A percentile compares a stretch with the other conserved stretches of the same genome.
Evolutionary conservation across 306 rosid species (phyloP).

Genomic region (Cucurbita ficifolia): DNA sequence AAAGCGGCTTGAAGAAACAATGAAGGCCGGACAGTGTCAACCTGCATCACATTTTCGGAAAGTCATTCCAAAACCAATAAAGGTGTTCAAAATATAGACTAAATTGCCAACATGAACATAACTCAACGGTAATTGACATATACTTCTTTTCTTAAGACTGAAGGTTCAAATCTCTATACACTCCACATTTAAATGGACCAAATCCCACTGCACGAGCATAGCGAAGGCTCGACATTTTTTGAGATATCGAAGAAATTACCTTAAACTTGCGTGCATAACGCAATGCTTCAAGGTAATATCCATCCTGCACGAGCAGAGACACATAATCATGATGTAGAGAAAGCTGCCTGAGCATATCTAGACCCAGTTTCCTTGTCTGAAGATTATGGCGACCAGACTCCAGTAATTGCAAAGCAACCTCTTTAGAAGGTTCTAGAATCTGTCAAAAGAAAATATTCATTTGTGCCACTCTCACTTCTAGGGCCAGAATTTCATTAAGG

Average conservation of each 20-base stretch:
- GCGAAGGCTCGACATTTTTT: too few species aligned
- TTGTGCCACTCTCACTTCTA: neutral
- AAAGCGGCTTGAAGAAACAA: conserved; percentile 80
- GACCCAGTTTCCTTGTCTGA: conserved; percentile 75
- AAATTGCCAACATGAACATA: neutral
- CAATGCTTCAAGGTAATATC: conserved; percentile 84
- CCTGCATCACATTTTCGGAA: conserved; percentile 28
- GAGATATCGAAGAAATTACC: conserved; percentile 27
- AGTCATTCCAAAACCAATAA: neutral
- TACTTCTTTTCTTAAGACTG: too few species aligned
- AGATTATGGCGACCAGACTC: conserved; percentile 75
- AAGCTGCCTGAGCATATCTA: conserved; percentile 86
- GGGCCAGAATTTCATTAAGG: too few species aligned
- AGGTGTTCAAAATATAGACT: neutral
- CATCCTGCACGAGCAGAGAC: conserved; percentile 68
- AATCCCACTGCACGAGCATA: too few species aligned
- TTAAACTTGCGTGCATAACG: conserved; percentile 61
- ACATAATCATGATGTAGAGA: conserved; percentile 85
- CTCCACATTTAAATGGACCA: too few species aligned
- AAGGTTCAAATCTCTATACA: too few species aligned
- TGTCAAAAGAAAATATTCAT: conserved; percentile 13
- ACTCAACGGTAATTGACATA: too few species aligned
- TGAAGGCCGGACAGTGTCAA: conserved; percentile 61
- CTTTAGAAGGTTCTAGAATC: conserved; percentile 90
- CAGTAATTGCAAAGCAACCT: conserved; percentile 81